phyloP scores from a whole-genome alignment of 1,284 basidiomycete genomes.

The Leccinum pseudoinsigne region DNA sequence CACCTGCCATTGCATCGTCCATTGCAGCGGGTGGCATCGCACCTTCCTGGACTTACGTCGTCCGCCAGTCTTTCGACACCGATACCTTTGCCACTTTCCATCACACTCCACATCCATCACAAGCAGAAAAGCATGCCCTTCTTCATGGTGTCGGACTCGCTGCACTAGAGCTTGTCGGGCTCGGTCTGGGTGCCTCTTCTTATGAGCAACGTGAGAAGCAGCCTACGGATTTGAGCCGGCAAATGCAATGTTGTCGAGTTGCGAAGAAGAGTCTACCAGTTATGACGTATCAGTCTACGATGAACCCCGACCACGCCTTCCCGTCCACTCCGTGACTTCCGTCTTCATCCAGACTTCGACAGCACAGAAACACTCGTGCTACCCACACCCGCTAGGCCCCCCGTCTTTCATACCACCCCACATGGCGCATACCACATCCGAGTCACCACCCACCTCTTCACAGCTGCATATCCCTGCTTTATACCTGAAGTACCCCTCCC shows the following conservation, averaged over 20 bases:
- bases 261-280: background rate
- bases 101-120: background rate
- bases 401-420: constrained; percentile 22
- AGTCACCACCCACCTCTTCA: constrained; percentile 69
- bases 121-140: too few relatives aligned
- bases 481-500: constrained; percentile 47
- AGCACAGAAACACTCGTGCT: constrained; percentile 12
- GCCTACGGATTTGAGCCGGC: too few relatives aligned
- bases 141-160: too few relatives aligned
- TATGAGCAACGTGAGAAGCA: too few relatives aligned
- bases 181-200: too few relatives aligned
- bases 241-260: too few relatives aligned
- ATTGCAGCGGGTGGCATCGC: too few relatives aligned
- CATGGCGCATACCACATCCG: constrained; percentile 1
- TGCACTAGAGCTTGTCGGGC: too few relatives aligned
- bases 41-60: too few relatives aligned
- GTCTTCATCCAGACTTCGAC: constrained; percentile 13
- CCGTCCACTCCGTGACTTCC: constrained; percentile 18
- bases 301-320: constrained; percentile 24
- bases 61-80: background rate
- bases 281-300: constrained; percentile 14
- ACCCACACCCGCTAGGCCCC: constrained; percentile 21
- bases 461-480: constrained; percentile 66
- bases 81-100: background rate
- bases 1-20: too few relatives aligned